Conservation (phyloP, 768 basidiomycete species). For the Russula brevipes region DNA sequence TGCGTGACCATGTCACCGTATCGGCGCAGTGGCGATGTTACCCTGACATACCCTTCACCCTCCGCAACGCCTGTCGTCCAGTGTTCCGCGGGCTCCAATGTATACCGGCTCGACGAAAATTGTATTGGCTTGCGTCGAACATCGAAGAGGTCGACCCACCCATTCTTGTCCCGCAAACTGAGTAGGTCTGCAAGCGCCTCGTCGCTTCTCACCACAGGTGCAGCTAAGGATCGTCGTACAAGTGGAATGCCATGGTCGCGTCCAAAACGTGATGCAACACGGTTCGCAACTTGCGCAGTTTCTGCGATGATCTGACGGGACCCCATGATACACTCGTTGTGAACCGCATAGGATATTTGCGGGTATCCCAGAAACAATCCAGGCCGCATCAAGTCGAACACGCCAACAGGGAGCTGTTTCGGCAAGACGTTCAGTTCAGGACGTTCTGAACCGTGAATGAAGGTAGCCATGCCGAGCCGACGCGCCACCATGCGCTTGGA, state of each 20-base stretch:
- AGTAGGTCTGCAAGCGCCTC: constrained; percentile 44
- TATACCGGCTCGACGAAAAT: constrained; percentile 39
- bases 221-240: constrained; percentile 48
- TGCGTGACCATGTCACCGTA: constrained; percentile 77
- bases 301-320: constrained; percentile 64
- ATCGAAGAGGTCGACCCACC: constrained; percentile 40
- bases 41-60: constrained; percentile 75
- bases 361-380: constrained; percentile 46
- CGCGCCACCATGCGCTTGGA: constrained; percentile 11
- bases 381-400: constrained; percentile 11
- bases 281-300: constrained; percentile 75
- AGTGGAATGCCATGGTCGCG: constrained; percentile 54
- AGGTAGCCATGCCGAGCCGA: constrained; percentile 1
- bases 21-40: constrained; percentile 84
- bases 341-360: constrained; percentile 43
- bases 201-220: constrained; percentile 30
- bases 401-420: constrained; percentile 23
- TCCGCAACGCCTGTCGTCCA: constrained; percentile 61
- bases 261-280: constrained; percentile 69
- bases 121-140: constrained; percentile 34
- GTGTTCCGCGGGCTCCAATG: constrained; percentile 56
- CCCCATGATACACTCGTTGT: constrained; percentile 33
- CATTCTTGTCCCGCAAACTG: constrained; percentile 41
- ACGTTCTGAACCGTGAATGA: not conserved
- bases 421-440: constrained; percentile 29